Conservation (phyloP, 306 rosid species). For the Pyrus bretschneideri region DNA sequence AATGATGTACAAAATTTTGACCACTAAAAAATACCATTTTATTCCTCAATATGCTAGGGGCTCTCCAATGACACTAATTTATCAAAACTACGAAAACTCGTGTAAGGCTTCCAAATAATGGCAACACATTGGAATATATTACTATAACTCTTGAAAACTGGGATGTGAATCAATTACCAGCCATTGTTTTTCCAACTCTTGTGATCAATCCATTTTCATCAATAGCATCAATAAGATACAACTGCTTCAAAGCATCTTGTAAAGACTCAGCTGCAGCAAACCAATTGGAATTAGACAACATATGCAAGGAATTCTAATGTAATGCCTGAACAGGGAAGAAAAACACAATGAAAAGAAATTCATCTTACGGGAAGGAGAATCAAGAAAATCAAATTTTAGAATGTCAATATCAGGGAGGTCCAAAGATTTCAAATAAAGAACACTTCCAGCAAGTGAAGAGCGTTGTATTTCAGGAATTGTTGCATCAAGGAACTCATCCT, state of each 20-base stretch:
- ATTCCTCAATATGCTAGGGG: neutral
- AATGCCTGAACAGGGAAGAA: neutral
- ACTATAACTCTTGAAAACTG: constrained; percentile 1
- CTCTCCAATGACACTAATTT: neutral
- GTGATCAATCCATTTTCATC: constrained; percentile 81
- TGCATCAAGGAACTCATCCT: constrained; percentile 75
- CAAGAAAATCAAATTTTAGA: constrained; percentile 90
- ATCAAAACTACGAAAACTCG: neutral
- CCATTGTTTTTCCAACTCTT: constrained; percentile 80
- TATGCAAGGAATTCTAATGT: neutral
- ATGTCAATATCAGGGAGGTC: constrained; percentile 91
- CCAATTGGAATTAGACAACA: constrained; percentile 23
- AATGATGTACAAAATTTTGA: neutral
- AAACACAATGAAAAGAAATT: neutral
- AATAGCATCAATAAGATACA: constrained; percentile 86
- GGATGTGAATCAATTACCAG: constrained; percentile 54
- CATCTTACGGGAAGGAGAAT: constrained; percentile 70
- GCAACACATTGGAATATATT: neutral
- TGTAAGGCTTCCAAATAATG: constrained; percentile 9
- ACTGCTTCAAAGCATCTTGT: constrained; percentile 90
- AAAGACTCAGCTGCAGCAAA: constrained; percentile 74
- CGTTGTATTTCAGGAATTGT: constrained; percentile 96
- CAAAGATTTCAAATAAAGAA: constrained; percentile 94
- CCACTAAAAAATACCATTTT: neutral
- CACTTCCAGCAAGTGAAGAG: constrained; percentile 88